These are phyloP conservation scores for Heliamphora pulchella DNA, from an alignment of 179 eudicot genomes.

Conservation along the genomic window DNA sequence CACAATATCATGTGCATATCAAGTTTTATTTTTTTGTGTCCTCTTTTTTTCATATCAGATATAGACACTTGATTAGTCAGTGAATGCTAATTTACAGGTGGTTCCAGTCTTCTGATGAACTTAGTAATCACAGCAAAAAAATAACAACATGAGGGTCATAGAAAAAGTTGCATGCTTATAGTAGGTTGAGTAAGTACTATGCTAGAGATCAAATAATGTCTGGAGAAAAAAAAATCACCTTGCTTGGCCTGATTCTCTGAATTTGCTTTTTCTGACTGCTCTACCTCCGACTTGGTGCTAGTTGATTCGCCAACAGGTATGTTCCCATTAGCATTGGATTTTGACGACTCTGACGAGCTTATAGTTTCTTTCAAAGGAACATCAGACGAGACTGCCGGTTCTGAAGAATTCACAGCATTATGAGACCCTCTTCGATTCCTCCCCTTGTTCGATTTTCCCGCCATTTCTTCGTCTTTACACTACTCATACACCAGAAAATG, in stretches of 20 bases:
- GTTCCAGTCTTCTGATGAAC: not conserved
- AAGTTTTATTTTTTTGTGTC: not conserved
- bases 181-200: not conserved
- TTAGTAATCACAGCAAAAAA: not conserved
- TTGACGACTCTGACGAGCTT: constrained; percentile 15
- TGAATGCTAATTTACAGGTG: not conserved
- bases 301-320: constrained; percentile 22
- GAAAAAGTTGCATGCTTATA: not conserved
- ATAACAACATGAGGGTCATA: not conserved
- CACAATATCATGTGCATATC: not conserved
- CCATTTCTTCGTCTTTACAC: constrained; percentile 38
- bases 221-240: constrained; percentile 31
- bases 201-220: not conserved
- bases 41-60: not conserved
- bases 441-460: constrained; percentile 72
- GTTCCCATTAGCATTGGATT: constrained; percentile 31
- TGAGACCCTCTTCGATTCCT: constrained; percentile 54
- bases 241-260: constrained; percentile 38
- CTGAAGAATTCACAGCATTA: constrained; percentile 30
- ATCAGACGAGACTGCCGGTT: constrained; percentile 28
- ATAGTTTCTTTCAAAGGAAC: constrained; percentile 23
- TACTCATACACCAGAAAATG: not conserved
- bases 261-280: constrained; percentile 29
- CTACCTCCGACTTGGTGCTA: constrained; percentile 22
- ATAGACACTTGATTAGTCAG: not conserved